Percentiles rank a stretch among this genome's conserved stretches.
phyloP scores from a whole-genome alignment of 2,329 filamentous ascomycete species.

The Curvularia eragrostidis region DNA sequence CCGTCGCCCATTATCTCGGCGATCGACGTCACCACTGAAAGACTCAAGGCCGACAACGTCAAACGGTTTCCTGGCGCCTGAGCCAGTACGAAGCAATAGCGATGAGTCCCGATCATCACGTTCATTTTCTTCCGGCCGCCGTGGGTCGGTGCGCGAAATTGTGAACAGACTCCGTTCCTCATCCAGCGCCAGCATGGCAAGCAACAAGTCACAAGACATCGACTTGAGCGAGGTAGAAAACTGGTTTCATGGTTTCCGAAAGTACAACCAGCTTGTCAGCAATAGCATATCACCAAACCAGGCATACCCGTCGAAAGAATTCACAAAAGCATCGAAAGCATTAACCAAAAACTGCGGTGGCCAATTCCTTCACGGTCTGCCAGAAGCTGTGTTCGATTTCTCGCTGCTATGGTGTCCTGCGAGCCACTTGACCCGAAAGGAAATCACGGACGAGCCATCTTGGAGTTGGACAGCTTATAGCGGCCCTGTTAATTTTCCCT shows the following conservation, averaged over 20 bases:
- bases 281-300: constrained; percentile 23
- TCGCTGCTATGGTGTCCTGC: constrained; percentile 46
- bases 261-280: constrained; percentile 43
- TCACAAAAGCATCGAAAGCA: constrained; percentile 32
- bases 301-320: constrained; percentile 23
- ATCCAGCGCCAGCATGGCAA: constrained; percentile 32
- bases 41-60: constrained; percentile 26
- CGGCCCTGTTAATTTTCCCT: constrained; percentile 42
- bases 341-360: constrained; percentile 42
- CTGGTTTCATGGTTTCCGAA: constrained; percentile 41
- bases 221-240: constrained; percentile 38
- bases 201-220: constrained; percentile 26
- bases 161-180: constrained; percentile 38
- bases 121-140: constrained; percentile 31
- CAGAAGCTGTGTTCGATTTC: constrained; percentile 43
- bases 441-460: constrained; percentile 31
- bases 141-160: constrained; percentile 31
- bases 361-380: constrained; percentile 39
- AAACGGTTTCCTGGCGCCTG: constrained; percentile 25
- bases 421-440: constrained; percentile 20
- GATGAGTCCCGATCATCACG: constrained; percentile 34
- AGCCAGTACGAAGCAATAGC: constrained; percentile 32
- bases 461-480: constrained; percentile 45
- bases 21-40: constrained; percentile 14
- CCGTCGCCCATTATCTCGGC: constrained; percentile 20